Percentiles rank a stretch among this genome's conserved stretches.
Evolutionary conservation across 2,329 filamentous ascomycete genomes (phyloP).

Genomic region (Beauveria pseudobassiana): DNA sequence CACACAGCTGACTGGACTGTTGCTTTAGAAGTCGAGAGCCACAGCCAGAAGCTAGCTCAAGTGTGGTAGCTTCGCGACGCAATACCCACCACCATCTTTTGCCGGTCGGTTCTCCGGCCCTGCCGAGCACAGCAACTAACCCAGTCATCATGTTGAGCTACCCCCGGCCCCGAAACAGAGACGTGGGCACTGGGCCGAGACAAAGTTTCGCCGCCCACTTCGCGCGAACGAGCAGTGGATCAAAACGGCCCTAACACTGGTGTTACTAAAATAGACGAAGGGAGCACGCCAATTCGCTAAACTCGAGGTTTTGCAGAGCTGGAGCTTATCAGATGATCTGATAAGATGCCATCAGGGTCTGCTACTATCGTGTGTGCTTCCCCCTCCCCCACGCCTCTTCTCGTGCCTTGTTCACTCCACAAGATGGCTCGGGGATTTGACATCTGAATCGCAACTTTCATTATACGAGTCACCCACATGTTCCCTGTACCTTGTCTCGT

Average conservation of each 20-base stretch:
- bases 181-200: neutral
- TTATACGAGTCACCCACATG: neutral
- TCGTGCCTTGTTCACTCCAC: no score
- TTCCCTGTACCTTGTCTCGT: neutral
- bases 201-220: neutral
- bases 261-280: neutral
- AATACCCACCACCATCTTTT: no score
- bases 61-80: no score
- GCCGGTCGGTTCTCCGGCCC: no score
- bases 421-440: neutral
- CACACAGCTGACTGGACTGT: no score
- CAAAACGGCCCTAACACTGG: neutral
- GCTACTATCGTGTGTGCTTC: neutral
- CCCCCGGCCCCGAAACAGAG: neutral
- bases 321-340: slow-evolving; percentile 12
- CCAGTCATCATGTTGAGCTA: neutral
- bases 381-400: neutral
- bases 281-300: neutral
- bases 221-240: neutral
- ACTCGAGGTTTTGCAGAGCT: neutral
- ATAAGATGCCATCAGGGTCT: slow-evolving; percentile 6
- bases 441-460: neutral
- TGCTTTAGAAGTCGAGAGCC: no score
- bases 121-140: no score
- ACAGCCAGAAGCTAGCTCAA: no score